phyloP scores from a whole-genome alignment of 2,329 filamentous ascomycete genomes.

The Neonectria neomacrospora region DNA sequence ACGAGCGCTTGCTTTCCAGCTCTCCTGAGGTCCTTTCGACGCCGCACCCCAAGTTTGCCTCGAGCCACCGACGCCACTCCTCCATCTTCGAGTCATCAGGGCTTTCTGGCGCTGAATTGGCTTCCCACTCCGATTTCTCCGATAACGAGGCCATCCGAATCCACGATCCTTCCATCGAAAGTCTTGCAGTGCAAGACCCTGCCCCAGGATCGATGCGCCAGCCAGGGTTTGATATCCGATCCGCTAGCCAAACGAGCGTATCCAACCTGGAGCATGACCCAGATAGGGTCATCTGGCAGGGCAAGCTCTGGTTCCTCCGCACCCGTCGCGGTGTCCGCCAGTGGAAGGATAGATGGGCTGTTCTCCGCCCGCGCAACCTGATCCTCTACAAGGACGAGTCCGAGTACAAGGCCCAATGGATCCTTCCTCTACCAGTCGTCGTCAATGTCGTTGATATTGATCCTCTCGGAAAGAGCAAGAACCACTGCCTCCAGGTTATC shows the following conservation, averaged over 20 bases:
- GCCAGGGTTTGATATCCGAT: conserved; percentile 58
- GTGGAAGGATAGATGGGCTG: conserved; percentile 96
- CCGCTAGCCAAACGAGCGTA: conserved; percentile 72
- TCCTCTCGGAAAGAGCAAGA: conserved; percentile 84
- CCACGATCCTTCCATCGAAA: conserved; percentile 64
- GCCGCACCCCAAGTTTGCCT: conserved; percentile 49
- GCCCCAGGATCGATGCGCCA: conserved; percentile 37
- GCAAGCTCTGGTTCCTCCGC: conserved; percentile 86
- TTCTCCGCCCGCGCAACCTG: conserved; percentile 85
- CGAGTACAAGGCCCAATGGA: conserved; percentile 88
- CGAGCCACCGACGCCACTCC: conserved; percentile 63
- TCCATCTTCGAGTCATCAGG: conserved; percentile 74
- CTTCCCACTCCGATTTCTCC: conserved; percentile 88
- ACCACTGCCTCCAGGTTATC: conserved; percentile 90
- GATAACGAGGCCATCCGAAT: conserved; percentile 68
- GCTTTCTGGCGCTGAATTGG: conserved; percentile 72
- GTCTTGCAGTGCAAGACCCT: conserved; percentile 53
- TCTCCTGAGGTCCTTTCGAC: conserved; percentile 67
- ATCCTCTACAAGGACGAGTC: conserved; percentile 93
- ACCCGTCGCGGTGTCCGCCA: conserved; percentile 85
- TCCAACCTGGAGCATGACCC: conserved; percentile 69
- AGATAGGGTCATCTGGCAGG: conserved; percentile 93
- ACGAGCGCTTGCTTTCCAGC: conserved; percentile 63
- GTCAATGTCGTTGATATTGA: conserved; percentile 95
- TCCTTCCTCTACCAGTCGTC: conserved; percentile 81